Evolutionary conservation across 1,139 yeast species (phyloP).

Genomic region (Citeromyces siamensis): DNA sequence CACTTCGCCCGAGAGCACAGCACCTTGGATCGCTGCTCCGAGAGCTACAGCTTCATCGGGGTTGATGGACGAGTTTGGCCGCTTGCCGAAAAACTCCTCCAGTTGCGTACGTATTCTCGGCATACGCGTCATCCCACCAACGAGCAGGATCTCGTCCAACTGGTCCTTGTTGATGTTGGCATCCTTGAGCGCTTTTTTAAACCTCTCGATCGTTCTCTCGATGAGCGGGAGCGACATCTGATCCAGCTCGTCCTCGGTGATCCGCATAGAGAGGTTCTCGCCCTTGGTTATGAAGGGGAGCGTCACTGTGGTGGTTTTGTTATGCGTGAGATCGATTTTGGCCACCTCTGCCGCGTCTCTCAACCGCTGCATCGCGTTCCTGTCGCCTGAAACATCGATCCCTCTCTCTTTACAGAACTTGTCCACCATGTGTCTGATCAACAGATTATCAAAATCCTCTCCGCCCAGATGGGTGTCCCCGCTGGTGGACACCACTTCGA

Average conservation of each 20-base stretch:
- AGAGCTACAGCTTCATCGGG: constrained; percentile 82
- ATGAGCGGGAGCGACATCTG: constrained; percentile 48
- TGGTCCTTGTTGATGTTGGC: constrained; percentile 52
- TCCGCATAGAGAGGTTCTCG: constrained; percentile 29
- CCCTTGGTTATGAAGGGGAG: constrained; percentile 45
- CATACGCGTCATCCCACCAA: constrained; percentile 85
- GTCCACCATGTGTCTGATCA: constrained; percentile 40
- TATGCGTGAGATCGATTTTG: constrained; percentile 60
- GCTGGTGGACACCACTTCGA: constrained; percentile 73
- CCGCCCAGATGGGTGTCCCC: constrained; percentile 83
- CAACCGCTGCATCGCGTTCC: constrained; percentile 49
- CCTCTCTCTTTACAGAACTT: constrained; percentile 32
- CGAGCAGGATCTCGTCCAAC: constrained; percentile 59
- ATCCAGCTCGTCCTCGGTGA: constrained; percentile 57
- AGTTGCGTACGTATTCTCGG: constrained; percentile 56
- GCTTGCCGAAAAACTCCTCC: constrained; percentile 38
- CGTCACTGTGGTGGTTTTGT: constrained; percentile 38
- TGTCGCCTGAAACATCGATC: constrained; percentile 29
- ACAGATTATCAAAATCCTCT: constrained; percentile 61
- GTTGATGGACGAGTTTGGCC: constrained; percentile 55
- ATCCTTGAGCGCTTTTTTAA: constrained; percentile 55
- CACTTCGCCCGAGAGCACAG: constrained; percentile 57
- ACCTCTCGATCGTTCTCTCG: constrained; percentile 50
- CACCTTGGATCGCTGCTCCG: constrained; percentile 82
- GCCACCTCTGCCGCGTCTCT: constrained; percentile 63